Conservation (phyloP, 306 rosid genomes). For the Sphenostylis stenocarpa region DNA sequence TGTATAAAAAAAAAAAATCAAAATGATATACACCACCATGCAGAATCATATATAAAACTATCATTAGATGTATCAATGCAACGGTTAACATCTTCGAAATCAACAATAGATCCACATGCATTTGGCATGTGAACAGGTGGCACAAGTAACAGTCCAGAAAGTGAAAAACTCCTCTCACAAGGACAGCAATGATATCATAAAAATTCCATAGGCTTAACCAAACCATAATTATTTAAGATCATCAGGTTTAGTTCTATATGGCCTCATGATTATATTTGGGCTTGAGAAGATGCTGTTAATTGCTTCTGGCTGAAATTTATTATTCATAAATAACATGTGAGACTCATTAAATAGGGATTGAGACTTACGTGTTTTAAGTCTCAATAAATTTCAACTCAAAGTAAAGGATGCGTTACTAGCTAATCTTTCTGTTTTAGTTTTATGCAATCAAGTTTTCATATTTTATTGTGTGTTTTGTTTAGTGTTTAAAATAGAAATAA, state of each 20-base stretch:
- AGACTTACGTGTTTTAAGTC: neutral
- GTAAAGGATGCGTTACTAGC: neutral
- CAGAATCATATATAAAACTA: too few species aligned
- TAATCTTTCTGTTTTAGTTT: neutral
- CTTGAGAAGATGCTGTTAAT: neutral
- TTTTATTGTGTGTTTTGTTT: neutral
- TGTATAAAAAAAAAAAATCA: neutral
- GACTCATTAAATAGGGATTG: neutral
- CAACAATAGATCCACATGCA: neutral
- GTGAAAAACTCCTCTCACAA: neutral
- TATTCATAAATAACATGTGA: neutral
- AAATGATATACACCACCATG: neutral
- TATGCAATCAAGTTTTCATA: neutral
- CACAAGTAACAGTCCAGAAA: neutral
- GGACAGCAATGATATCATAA: neutral
- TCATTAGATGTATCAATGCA: neutral
- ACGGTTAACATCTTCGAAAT: neutral
- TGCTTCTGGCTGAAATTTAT: neutral
- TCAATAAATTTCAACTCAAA: neutral
- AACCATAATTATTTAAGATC: neutral
- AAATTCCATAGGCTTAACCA: neutral
- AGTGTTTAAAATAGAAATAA: neutral
- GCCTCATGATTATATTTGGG: neutral
- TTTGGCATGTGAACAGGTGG: neutral
- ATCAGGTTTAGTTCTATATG: neutral